These are phyloP conservation scores for Mesembryanthemum crystallinum DNA, from an alignment of 148 eudicot genomes.

Conservation along the genomic window DNA sequence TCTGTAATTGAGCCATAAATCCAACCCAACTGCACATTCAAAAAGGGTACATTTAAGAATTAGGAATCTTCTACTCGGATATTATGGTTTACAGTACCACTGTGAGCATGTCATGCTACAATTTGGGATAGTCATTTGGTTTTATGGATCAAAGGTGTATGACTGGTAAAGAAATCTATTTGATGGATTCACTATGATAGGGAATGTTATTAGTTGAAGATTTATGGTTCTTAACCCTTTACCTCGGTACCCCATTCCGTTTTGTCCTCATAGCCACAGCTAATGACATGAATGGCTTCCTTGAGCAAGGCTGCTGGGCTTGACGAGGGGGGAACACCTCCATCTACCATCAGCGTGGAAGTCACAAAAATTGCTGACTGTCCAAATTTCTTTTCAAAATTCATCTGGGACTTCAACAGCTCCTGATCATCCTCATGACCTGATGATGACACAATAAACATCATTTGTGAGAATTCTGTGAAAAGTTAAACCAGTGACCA, in stretches of 20 bases:
- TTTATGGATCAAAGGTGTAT: not conserved
- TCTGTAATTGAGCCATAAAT: conserved; percentile 97
- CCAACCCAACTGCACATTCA: conserved; percentile 87
- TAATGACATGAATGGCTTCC: conserved; percentile 98
- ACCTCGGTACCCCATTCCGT: conserved; percentile 99
- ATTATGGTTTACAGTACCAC: not conserved
- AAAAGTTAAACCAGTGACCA: conserved; percentile 9
- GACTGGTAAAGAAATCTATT: not conserved
- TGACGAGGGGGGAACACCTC: conserved; percentile 98
- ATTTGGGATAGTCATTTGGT: not conserved
- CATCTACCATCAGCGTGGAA: conserved; percentile 92
- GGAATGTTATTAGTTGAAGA: not conserved
- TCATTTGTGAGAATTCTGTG: not conserved
- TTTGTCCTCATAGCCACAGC: conserved; percentile 98
- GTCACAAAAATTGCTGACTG: conserved; percentile 91
- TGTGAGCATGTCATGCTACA: not conserved
- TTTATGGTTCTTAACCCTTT: conserved; percentile 18
- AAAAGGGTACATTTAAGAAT: not conserved
- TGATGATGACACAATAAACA: conserved; percentile 22
- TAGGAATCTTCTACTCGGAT: not conserved
- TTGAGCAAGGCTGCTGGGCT: conserved; percentile 91
- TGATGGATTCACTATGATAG: not conserved
- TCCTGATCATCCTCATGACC: conserved; percentile 77
- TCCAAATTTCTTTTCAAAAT: conserved; percentile 95
- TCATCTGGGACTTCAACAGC: conserved; percentile 81